phyloP scores from a whole-genome alignment of 768 basidiomycete species.

The Tephrocybe rancida region DNA sequence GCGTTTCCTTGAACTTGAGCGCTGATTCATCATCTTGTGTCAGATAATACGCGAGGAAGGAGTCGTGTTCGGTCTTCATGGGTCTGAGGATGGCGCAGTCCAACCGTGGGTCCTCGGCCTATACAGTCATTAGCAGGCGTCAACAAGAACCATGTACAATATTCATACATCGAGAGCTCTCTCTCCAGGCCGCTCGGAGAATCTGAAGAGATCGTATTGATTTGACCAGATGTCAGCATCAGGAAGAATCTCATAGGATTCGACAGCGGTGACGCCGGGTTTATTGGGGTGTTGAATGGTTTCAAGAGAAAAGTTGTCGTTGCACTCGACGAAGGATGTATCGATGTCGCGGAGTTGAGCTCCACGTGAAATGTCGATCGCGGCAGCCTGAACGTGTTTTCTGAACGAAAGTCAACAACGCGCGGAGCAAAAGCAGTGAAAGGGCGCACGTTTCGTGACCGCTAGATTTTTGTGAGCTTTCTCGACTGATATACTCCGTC shows the following conservation, averaged over 20 bases:
- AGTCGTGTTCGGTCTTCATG: constrained; percentile 87
- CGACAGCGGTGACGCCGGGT: constrained; percentile 70
- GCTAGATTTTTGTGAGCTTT: constrained; percentile 44
- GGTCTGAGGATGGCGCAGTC: constrained; percentile 87
- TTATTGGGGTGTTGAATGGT: constrained; percentile 79
- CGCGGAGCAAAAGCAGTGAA: background rate
- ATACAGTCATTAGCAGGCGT: background rate
- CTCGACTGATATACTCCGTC: constrained; percentile 84
- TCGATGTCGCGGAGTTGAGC: constrained; percentile 83
- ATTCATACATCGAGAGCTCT: constrained; percentile 61
- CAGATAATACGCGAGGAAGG: constrained; percentile 85
- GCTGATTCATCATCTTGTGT: constrained; percentile 77
- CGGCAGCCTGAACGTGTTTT: constrained; percentile 47
- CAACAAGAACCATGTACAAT: background rate
- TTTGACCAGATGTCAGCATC: constrained; percentile 89
- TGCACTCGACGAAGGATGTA: constrained; percentile 67
- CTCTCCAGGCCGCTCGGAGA: constrained; percentile 87
- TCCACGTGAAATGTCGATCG: constrained; percentile 70
- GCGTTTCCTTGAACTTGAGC: constrained; percentile 60
- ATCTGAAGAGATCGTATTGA: constrained; percentile 85
- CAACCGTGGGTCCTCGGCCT: constrained; percentile 79
- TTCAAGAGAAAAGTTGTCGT: constrained; percentile 60
- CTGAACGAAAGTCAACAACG: constrained; percentile 26
- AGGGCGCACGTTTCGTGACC: constrained; percentile 58
- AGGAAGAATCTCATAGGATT: constrained; percentile 82